phyloP scores from a whole-genome alignment of 139 green algal species.

The Picochlorum sp. region DNA sequence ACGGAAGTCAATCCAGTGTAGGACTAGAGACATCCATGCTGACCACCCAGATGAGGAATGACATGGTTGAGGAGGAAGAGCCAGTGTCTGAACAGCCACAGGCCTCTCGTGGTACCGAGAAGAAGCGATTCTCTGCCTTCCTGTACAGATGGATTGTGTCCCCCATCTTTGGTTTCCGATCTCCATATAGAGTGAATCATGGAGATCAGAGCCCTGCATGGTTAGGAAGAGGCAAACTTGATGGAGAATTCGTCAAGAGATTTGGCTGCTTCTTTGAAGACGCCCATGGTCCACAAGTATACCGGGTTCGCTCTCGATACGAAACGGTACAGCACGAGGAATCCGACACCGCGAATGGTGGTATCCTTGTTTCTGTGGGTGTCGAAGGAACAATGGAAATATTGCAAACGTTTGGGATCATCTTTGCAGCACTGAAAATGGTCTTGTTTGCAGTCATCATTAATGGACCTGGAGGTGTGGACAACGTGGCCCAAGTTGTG shows the following conservation, averaged over 20 bases:
- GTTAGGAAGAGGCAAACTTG: conserved; percentile 20
- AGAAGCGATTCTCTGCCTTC: background rate
- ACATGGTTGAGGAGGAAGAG: background rate
- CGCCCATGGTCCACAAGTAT: conserved; percentile 22
- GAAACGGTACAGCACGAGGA: conserved; percentile 6
- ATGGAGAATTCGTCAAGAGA: conserved; percentile 24
- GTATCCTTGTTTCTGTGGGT: conserved; percentile 16
- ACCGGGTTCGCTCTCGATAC: conserved; percentile 13
- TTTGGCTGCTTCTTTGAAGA: conserved; percentile 31
- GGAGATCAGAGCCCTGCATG: conserved; percentile 5
- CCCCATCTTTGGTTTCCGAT: conserved; percentile 24
- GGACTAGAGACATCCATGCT: background rate
- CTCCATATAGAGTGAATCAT: background rate
- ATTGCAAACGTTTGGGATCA: conserved; percentile 29
- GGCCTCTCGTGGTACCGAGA: background rate
- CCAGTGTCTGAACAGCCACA: background rate
- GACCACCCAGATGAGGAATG: background rate
- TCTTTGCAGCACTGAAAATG: conserved; percentile 24
- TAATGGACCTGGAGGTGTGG: conserved; percentile 19
- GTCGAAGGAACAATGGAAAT: conserved; percentile 14
- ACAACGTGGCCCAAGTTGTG: conserved; percentile 25
- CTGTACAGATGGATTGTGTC: conserved; percentile 14
- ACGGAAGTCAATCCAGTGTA: background rate
- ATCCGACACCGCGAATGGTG: background rate
- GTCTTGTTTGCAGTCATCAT: conserved; percentile 29